Percentiles rank a stretch among this genome's conserved stretches.
Evolutionary conservation across 164 flowering plant genomes (phyloP).

Genomic region (Chimonanthus praecox): DNA sequence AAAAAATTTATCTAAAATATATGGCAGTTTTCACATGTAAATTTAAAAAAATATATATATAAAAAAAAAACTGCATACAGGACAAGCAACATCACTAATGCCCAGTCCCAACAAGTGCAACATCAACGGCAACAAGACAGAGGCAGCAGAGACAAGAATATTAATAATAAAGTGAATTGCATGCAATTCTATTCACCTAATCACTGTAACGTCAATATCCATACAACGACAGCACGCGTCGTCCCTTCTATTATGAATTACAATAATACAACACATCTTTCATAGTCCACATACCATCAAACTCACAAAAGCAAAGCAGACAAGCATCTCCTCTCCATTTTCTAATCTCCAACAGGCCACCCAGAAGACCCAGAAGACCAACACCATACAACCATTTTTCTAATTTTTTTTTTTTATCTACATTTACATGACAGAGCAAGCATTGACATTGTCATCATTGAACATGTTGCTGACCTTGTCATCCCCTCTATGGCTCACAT

Average conservation of each 20-base stretch:
- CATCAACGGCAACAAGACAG: too few species aligned
- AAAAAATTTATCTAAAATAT: too few species aligned
- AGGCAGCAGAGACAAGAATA: too few species aligned
- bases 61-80: too few species aligned
- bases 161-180: too few species aligned
- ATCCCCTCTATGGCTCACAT: constrained; percentile 53
- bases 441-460: constrained; percentile 91
- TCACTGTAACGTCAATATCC: not conserved
- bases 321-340: not conserved
- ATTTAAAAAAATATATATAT: too few species aligned
- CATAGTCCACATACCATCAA: not conserved
- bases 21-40: too few species aligned
- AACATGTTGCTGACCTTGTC: constrained; percentile 94
- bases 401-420: too few species aligned
- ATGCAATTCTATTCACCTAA: too few species aligned
- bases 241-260: not conserved
- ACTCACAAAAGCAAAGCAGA: not conserved
- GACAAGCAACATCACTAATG: too few species aligned
- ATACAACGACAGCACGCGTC: not conserved
- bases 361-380: not conserved
- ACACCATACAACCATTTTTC: not conserved
- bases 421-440: constrained; percentile 69
- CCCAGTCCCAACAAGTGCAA: too few species aligned
- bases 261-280: too few species aligned
- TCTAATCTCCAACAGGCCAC: not conserved